Percentiles rank a stretch among this genome's conserved stretches.
Evolutionary conservation across 1,284 basidiomycete genomes (phyloP).

Genomic region (Rhodotorula sp.): DNA sequence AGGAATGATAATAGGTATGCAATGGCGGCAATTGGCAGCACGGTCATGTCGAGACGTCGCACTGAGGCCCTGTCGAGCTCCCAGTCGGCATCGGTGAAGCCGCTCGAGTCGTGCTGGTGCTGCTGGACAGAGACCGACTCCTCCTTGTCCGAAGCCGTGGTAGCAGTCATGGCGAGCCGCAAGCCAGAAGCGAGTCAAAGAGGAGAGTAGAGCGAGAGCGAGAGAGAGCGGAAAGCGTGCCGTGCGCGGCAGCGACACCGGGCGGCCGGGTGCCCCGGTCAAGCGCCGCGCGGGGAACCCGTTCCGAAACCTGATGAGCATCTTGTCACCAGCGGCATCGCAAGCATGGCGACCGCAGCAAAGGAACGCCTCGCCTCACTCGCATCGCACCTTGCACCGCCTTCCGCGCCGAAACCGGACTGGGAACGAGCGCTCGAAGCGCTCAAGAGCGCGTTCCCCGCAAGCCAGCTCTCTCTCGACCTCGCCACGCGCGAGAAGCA

Average conservation of each 20-base stretch:
- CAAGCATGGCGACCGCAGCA: background rate
- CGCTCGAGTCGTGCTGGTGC: conserved; percentile 2
- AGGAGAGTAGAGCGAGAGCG: background rate
- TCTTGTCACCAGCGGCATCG: background rate
- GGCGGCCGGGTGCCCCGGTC: background rate
- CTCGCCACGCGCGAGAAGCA: conserved; percentile 8
- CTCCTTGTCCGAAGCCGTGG: background rate
- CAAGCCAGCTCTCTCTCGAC: conserved; percentile 27
- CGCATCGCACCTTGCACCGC: background rate
- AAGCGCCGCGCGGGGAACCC: background rate
- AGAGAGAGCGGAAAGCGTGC: background rate
- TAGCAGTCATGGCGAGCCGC: background rate
- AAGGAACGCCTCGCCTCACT: background rate
- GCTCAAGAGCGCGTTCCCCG: conserved; percentile 14
- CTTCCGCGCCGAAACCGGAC: background rate
- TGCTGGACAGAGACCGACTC: background rate
- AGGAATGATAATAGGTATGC: conserved; percentile 27
- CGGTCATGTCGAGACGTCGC: conserved; percentile 23
- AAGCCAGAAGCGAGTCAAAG: background rate
- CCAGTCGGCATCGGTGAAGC: conserved; percentile 6
- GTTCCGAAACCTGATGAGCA: too few relatives aligned
- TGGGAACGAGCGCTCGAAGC: conserved; percentile 11
- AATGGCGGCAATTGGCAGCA: conserved; percentile 26
- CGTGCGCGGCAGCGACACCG: background rate
- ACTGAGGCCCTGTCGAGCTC: conserved; percentile 24